Evolutionary conservation across 495 filamentous ascomycete genomes (phyloP), one percentile per base, ranked within the genome.

Genomic region (Aspergillus bridgeri): DNA sequence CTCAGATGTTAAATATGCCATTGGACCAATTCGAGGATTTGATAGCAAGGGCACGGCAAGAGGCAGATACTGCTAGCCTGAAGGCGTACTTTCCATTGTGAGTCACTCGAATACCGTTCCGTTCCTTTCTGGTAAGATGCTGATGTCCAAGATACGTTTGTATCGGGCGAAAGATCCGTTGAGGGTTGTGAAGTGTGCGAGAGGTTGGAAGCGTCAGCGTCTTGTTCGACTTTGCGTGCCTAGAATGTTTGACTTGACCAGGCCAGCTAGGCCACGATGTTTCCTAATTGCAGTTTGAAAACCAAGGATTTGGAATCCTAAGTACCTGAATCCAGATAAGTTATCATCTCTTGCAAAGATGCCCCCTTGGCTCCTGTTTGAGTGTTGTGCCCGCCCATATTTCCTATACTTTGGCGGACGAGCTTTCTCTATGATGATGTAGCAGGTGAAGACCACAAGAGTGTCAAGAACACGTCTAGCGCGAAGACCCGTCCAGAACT

Each of bases 11-110:
- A 54, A 67, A 72, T 46, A 89, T 93, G 86, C 71, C 82, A 5
- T 73, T 82, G 55, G 72, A 83, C 24, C 83, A 84, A 27, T 85
- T 89, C 51, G 76, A 86, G 51, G 75, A 82, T 18, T 71, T 95
- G 59, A 77, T 91, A 21, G 81, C 81, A 38, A 80, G 83, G 59
- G 88, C 89, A 23, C 81, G 83, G 54, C 68, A 73, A 56, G 90
- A 95, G 62, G 86, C 88, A 22, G 79, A 80, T 38, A 83, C 87
- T 55, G 78, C 73, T 46, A 76, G 75, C 27, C 75, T 87, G 60
- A 92, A 86, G 76, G 83, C 88, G 55, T 92, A 92, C 68, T 90
- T 91, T 58, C 88, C 87, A 44, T 68, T 91, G 85, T 91, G 68
- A 73, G 87, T 80, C 15, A 5, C 6, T 38, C 22, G 48, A 11